Evolutionary conservation across 345 rosid genomes (phyloP), one percentile per base, ranked within the genome.

Genomic region (Turnera subulata): DNA sequence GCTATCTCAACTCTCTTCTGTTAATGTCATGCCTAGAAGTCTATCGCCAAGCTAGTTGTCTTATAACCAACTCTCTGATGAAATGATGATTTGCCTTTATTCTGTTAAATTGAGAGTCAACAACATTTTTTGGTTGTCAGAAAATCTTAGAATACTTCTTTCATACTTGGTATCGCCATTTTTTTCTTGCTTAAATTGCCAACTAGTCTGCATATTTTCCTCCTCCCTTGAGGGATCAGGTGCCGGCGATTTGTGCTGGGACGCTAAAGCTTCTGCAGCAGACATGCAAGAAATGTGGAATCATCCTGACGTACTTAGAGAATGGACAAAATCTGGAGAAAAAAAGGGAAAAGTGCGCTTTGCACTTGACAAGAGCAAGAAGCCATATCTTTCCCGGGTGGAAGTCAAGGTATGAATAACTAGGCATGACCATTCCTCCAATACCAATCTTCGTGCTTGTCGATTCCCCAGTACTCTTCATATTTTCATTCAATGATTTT

Each of bases 221-320:
- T n/a, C n/a, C n/a, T n/a, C n/a, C n/a, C n/a, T n/a, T n/a, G 72
- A 56, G 24, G 62, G 37, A 62, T 58, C 84, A 81, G 93, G 64
- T 50, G 52, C 71, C 45, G 67, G 55, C 5, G 67, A 61, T 72
- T 66, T 67, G 23, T 71, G 70, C 64, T 92, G 97, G 98, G 94
- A 83, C 61, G 63, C 76, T 29, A 79, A 75, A 79, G 73, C 76
- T 61, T 82, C 96, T 52, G 76, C 86, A 24, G 96, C 89, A 75
- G 98, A 92, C 63, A 83, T 92, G 95, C 81, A 70, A 70, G 72
- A 82, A 65, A 73, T 92, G 98, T 86, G 95, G 97, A 80, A 40
- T 72, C 75, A 77, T 71, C 72, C 79, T 47, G 89, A 76, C 21
- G 80, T 92, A 54, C 47, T 64, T 64, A 85, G 77, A 69, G 97